Conservation (phyloP, 805 yeast species). For the Yarrowia porcina region DNA sequence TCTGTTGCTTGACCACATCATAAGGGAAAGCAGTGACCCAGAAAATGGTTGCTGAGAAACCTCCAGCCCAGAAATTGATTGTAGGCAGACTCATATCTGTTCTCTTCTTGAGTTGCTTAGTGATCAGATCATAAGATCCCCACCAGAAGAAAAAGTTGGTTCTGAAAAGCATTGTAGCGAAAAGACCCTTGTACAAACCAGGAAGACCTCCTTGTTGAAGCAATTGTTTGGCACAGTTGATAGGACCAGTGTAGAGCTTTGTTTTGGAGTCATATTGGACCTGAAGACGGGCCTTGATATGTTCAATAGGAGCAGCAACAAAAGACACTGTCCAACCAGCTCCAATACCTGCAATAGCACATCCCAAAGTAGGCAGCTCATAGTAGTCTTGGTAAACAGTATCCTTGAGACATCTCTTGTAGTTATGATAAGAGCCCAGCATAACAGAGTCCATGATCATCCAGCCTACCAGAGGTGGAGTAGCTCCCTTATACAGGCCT, state of each 20-base stretch:
- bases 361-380: slow-evolving; percentile 70
- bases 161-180: slow-evolving; percentile 84
- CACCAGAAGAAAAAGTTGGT: slow-evolving; percentile 88
- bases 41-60: slow-evolving; percentile 71
- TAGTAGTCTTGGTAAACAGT: slow-evolving; percentile 56
- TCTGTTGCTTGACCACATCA: slow-evolving; percentile 82
- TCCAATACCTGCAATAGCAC: slow-evolving; percentile 67
- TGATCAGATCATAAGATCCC: slow-evolving; percentile 85
- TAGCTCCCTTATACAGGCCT: slow-evolving; percentile 85
- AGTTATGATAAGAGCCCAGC: slow-evolving; percentile 81
- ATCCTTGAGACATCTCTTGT: slow-evolving; percentile 64
- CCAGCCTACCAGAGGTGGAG: slow-evolving; percentile 94
- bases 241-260: slow-evolving; percentile 69
- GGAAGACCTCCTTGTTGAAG: slow-evolving; percentile 52
- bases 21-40: slow-evolving; percentile 89
- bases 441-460: slow-evolving; percentile 88
- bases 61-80: slow-evolving; percentile 89
- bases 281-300: slow-evolving; percentile 82
- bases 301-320: slow-evolving; percentile 95
- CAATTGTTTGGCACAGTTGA: slow-evolving; percentile 55
- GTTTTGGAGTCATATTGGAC: slow-evolving; percentile 81
- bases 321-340: slow-evolving; percentile 90
- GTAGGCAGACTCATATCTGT: slow-evolving; percentile 66
- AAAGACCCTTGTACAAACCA: slow-evolving; percentile 75
- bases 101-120: slow-evolving; percentile 60